Evolutionary conservation across 352 stramenopile species (phyloP), one percentile per base, ranked within the genome.

Genomic region (Phytophthora capsici): DNA sequence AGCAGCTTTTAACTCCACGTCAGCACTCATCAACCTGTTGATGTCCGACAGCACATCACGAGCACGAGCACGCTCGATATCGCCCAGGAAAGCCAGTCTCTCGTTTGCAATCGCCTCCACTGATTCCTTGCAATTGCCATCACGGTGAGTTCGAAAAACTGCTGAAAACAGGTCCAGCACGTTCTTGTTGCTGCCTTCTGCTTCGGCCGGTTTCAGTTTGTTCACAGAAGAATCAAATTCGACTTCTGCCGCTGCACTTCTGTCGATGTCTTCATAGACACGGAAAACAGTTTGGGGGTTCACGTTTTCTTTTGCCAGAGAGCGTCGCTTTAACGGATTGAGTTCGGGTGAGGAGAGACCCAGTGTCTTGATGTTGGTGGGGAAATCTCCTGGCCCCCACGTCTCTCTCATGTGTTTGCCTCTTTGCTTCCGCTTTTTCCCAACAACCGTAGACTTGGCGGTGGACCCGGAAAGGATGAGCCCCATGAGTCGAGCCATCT

Each of bases 381-480:
- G 62, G 26, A 94, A 86, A 54, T 94, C 82, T 0, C 84, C 86
- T 0, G 86, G 86, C 41, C 76, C 73, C 86, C 86, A 94, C 16
- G 86, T 94, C 63, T 93, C 84, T 26, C 86, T 68, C 41, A 52
- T 71, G 9, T 80, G 77, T 52, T 93, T 91, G 6, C 37, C 46
- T 0, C 72, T 57, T 16, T 65, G 66, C 43, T 74, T 86, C 16
- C 49, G 37, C 14, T 73, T 48, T 41, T 52, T 76, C 36, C 52
- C 60, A 28, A 26, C 23, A 28, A 26, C 28, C 10, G 44, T 34
- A 38, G 48, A 19, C 28, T 82, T 65, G 22, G 61, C 52, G 2
- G 72, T 80, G 16, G 73, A 66, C 32, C 83, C 81, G 6, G 79
- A 89, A 14, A 92, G 73, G 7, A 92, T 86, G 4, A 94, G 66